Evolutionary conservation across 164 flowering plant species (phyloP), one percentile per base, ranked within the genome.

Genomic region (Tinospora cordifolia): DNA sequence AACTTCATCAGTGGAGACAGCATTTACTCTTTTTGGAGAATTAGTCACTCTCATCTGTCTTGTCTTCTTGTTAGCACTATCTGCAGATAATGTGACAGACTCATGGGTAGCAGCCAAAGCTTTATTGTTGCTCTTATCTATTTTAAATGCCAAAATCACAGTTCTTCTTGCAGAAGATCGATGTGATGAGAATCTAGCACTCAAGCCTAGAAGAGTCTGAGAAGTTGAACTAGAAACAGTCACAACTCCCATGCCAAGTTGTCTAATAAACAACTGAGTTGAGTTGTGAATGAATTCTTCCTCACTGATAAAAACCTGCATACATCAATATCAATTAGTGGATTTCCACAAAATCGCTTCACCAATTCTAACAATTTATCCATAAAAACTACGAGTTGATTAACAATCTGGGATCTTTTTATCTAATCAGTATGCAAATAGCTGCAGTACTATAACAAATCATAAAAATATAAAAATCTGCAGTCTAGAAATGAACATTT

Each of bases 171-270:
- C 26, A 19, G 78, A 44, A 63, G 80, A 74, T 60, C 70, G 62
- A 7, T 75, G 78, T 58, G 70, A 69, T 41, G 82, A 62, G 46
- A 83, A 80, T 39, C 77, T 81, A 44, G 81, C 10, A 34, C 79
- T 75, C 69, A 87, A 78, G 71, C 93, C 90, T 26, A 92, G 9
- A 41, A 90, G 83, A 34, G 86, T 77, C 62, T 84, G 80, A n/a
- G 92, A 79, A 62, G 88, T 89, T 27, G 97, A 88, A 81, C 91
- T 85, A 13, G 97, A 89, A 65, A 87, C 80, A 77, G 87, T 85
- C 76, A 92, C 89, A 80, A 90, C 97, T 83, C 97, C 99, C 99
- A 94, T 94, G 76, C 85, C 91, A 85, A 83, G 76, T 46, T 58
- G 44, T 71, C 26, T 22, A 3, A 22, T 22, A 3, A 22, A 36